phyloP scores from a whole-genome alignment of 2,329 filamentous ascomycete species.

The Aspergillus vadensis region DNA sequence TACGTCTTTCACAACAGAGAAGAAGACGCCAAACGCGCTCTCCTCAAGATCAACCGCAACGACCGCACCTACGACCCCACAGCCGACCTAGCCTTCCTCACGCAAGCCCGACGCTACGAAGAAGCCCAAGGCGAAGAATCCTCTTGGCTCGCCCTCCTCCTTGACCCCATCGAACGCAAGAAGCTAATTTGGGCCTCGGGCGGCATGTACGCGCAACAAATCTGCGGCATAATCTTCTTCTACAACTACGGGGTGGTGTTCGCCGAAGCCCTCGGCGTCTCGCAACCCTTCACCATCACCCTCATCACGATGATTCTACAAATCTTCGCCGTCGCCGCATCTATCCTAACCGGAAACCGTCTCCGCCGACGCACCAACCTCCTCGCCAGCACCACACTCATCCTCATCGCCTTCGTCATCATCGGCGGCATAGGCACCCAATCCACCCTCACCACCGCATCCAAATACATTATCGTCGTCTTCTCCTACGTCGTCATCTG shows the following conservation, averaged over 20 bases:
- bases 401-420: conserved; percentile 45
- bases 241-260: conserved; percentile 51
- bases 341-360: conserved; percentile 47
- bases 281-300: conserved; percentile 46
- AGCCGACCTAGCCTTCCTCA: conserved; percentile 27
- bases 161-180: conserved; percentile 49
- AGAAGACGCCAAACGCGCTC: conserved; percentile 33
- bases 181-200: conserved; percentile 51
- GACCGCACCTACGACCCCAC: conserved; percentile 33
- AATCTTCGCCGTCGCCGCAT: conserved; percentile 43
- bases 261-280: conserved; percentile 45
- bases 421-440: conserved; percentile 46
- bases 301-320: conserved; percentile 49
- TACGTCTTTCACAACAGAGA: conserved; percentile 32
- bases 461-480: conserved; percentile 39
- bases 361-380: conserved; percentile 44
- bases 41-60: conserved; percentile 39
- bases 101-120: conserved; percentile 27
- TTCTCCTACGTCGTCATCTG: conserved; percentile 48
- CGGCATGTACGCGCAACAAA: conserved; percentile 51
- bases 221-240: conserved; percentile 54
- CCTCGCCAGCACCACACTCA: conserved; percentile 43
- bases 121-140: conserved; percentile 31
- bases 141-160: conserved; percentile 45
- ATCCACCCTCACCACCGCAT: conserved; percentile 17